phyloP scores from a whole-genome alignment of 805 yeast species.

The Schwanniomyces sp. region DNA sequence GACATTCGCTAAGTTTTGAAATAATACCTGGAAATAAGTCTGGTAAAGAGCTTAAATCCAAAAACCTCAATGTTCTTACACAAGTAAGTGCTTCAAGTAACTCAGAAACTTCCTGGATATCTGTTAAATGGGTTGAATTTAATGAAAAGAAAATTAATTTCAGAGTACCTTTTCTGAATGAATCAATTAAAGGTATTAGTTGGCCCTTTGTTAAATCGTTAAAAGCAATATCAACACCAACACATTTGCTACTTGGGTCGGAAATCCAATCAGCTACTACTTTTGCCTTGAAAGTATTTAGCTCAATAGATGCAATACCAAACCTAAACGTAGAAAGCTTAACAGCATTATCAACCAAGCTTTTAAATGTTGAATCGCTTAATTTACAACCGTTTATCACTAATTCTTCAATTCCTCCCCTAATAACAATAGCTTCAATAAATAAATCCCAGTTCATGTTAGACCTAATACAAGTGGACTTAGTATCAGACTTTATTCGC shows the following conservation, averaged over 20 bases:
- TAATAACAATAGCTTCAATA: constrained; percentile 35
- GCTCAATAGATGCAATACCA: constrained; percentile 54
- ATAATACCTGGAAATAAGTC: constrained; percentile 52
- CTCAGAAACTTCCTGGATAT: constrained; percentile 38
- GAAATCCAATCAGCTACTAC: constrained; percentile 50
- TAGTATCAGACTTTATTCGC: constrained; percentile 46
- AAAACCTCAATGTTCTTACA: constrained; percentile 43
- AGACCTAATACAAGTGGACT: constrained; percentile 35
- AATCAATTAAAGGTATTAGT: constrained; percentile 45
- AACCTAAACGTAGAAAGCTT: constrained; percentile 45
- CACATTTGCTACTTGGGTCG: constrained; percentile 42
- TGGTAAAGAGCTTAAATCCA: constrained; percentile 55
- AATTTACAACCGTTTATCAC: constrained; percentile 59
- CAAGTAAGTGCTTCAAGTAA: constrained; percentile 36
- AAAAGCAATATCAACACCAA: constrained; percentile 57
- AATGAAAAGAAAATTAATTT: constrained; percentile 52
- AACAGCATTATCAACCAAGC: constrained; percentile 43
- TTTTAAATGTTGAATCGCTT: constrained; percentile 38
- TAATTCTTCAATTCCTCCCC: constrained; percentile 58
- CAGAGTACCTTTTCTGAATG: constrained; percentile 31
- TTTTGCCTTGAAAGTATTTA: constrained; percentile 41
- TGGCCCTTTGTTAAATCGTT: constrained; percentile 51
- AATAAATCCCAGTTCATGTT: constrained; percentile 57
- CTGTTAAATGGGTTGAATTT: constrained; percentile 48
- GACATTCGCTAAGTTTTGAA: constrained; percentile 40